Evolutionary conservation across 305 asterid species (phyloP).

Genomic region (Salvia sclarea): DNA sequence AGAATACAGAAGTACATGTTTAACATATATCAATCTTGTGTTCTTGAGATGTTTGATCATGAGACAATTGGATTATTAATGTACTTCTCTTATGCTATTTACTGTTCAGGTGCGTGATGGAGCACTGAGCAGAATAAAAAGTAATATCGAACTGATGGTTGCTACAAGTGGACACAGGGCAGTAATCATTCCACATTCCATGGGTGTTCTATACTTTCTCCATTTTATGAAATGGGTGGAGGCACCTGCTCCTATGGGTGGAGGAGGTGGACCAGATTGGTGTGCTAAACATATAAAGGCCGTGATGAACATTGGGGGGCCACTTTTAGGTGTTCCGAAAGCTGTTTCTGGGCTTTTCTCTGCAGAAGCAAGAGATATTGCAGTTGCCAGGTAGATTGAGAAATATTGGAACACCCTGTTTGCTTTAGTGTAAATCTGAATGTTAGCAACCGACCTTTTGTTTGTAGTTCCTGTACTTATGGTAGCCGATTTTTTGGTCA

Average conservation of each 20-base stretch:
- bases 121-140: constrained; percentile 70
- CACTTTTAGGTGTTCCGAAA: constrained; percentile 68
- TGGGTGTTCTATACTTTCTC: constrained; percentile 84
- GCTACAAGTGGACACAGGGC: constrained; percentile 77
- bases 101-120: constrained; percentile 68
- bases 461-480: constrained; percentile 1
- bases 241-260: constrained; percentile 91
- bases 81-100: constrained; percentile 17
- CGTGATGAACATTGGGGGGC: constrained; percentile 88
- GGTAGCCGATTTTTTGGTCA: not conserved
- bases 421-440: constrained; percentile 4
- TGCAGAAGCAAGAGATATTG: constrained; percentile 62
- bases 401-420: not conserved
- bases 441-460: not conserved
- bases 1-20: constrained; percentile 79
- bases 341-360: constrained; percentile 65
- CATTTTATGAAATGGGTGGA: constrained; percentile 99
- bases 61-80: constrained; percentile 8
- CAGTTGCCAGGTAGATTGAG: constrained; percentile 48
- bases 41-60: constrained; percentile 11
- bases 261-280: constrained; percentile 95
- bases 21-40: constrained; percentile 11
- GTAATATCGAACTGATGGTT: constrained; percentile 82
- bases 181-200: constrained; percentile 85
- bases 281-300: constrained; percentile 85